These are phyloP conservation scores for Verticillium dahliae DNA, from an alignment of 2,329 filamentous ascomycete species.

Conservation along the genomic window DNA sequence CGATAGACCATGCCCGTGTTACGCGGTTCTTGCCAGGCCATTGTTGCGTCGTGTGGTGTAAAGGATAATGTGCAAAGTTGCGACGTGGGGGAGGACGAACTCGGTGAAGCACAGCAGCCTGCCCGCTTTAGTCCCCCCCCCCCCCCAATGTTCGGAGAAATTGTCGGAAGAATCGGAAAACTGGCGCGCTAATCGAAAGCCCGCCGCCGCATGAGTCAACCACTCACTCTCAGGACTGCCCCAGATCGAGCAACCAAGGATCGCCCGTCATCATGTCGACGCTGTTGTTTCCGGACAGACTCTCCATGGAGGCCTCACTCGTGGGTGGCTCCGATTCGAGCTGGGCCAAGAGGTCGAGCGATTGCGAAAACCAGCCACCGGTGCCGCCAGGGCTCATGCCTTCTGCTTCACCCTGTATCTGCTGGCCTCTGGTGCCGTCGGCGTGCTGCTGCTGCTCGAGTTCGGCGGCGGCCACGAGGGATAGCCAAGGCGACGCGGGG, in stretches of 20 bases:
- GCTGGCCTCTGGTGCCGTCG: not conserved
- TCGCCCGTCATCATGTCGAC: not conserved
- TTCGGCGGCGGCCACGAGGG: not conserved
- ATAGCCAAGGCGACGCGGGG: not conserved
- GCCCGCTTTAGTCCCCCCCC: not conserved
- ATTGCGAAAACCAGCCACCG: not conserved
- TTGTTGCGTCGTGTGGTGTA: conserved; percentile 13
- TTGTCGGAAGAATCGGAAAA: not conserved
- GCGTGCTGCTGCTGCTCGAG: not conserved
- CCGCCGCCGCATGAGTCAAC: not conserved
- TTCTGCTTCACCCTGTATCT: not conserved
- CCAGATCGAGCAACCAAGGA: not conserved
- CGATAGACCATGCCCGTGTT: conserved; percentile 38
- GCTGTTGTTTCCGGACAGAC: not conserved
- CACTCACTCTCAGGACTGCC: not conserved
- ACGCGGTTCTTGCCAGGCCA: conserved; percentile 36
- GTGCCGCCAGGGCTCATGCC: not conserved
- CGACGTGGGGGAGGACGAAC: not conserved
- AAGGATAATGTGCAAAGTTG: too few relatives aligned
- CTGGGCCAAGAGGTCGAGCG: not conserved
- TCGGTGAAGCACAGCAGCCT: not conserved
- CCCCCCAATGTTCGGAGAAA: not conserved
- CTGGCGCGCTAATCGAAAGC: not conserved
- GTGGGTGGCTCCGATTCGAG: not conserved
- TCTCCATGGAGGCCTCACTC: not conserved